Conservation (phyloP, 148 eudicot genomes). For the Diospyros lotus region DNA sequence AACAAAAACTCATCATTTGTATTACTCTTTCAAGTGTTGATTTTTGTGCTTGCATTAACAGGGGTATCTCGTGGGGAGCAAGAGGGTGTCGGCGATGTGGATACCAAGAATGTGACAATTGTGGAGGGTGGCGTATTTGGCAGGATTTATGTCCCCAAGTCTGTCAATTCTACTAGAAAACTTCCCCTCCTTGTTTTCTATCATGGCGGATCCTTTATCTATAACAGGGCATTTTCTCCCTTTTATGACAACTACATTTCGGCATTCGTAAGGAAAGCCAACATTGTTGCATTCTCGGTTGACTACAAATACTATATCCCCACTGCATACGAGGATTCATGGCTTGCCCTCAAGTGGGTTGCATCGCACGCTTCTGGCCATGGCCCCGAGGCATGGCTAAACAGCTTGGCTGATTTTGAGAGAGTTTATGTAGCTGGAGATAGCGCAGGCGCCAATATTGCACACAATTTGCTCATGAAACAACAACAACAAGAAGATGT, state of each 20-base stretch:
- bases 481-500: background rate
- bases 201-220: conserved; percentile 37
- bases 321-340: conserved; percentile 29
- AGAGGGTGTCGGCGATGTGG: too few species aligned
- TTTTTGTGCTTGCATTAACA: too few species aligned
- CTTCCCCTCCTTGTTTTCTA: conserved; percentile 35
- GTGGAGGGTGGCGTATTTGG: background rate
- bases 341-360: conserved; percentile 32
- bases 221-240: conserved; percentile 10
- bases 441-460: conserved; percentile 38
- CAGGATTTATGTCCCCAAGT: background rate
- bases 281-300: conserved; percentile 19
- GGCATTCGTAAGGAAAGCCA: conserved; percentile 4
- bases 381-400: conserved; percentile 31
- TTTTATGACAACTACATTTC: conserved; percentile 5
- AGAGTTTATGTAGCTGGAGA: conserved; percentile 26
- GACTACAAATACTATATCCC: conserved; percentile 39
- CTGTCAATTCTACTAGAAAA: background rate
- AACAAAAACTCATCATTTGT: too few species aligned
- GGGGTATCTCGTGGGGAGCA: too few species aligned
- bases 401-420: conserved; percentile 16
- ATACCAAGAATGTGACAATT: background rate
- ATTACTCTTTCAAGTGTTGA: too few species aligned
- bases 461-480: conserved; percentile 27
- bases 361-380: conserved; percentile 14